Percentiles rank a stretch among this genome's conserved stretches.
These are phyloP conservation scores for Polyporus arcularius DNA, from an alignment of 768 basidiomycete species.

Conservation along the genomic window DNA sequence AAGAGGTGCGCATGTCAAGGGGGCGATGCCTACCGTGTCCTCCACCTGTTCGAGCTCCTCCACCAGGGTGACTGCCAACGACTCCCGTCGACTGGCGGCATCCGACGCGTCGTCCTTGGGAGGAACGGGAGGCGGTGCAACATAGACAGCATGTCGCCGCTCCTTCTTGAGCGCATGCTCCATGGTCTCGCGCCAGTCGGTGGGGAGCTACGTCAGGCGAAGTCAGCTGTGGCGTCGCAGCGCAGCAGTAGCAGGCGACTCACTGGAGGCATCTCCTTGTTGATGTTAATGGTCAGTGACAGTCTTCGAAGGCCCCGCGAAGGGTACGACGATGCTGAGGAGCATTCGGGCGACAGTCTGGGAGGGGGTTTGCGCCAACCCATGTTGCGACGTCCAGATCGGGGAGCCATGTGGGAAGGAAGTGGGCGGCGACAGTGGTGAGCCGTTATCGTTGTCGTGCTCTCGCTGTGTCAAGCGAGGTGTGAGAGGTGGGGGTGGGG, in stretches of 20 bases:
- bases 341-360: constrained; percentile 64
- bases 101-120: constrained; percentile 13
- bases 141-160: constrained; percentile 18
- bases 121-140: constrained; percentile 9
- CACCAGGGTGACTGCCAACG: constrained; percentile 10
- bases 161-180: constrained; percentile 14
- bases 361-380: constrained; percentile 76
- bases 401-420: constrained; percentile 5
- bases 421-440: neutral
- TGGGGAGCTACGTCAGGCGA: constrained; percentile 24
- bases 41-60: neutral
- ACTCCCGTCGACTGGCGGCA: constrained; percentile 10
- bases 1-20: neutral
- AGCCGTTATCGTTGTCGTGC: neutral
- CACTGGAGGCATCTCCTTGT: constrained; percentile 30
- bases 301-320: constrained; percentile 10
- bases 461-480: neutral
- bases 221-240: constrained; percentile 12
- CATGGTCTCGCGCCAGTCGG: constrained; percentile 29
- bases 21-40: neutral
- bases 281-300: constrained; percentile 20
- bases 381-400: constrained; percentile 34
- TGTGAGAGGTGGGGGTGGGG: neutral
- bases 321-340: constrained; percentile 33
- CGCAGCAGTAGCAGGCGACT: constrained; percentile 8